Conservation (phyloP, 257 asterid genomes). For the Cynanchum wilfordii region DNA sequence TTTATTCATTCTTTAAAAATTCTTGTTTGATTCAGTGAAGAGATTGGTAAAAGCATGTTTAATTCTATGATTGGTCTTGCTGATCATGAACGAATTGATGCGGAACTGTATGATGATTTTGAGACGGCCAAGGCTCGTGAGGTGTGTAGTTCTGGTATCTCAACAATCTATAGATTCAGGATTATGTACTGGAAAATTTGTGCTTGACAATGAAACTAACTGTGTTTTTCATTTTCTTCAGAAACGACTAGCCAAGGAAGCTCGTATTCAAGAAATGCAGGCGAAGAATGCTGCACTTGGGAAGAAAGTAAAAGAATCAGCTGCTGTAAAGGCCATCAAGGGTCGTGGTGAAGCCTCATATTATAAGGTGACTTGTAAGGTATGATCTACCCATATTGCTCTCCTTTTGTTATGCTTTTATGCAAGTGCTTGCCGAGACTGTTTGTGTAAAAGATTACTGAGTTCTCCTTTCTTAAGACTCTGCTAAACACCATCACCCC, state of each 20-base stretch:
- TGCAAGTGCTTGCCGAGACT: background rate
- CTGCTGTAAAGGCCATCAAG: constrained; percentile 45
- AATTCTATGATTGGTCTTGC: constrained; percentile 85
- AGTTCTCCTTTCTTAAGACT: background rate
- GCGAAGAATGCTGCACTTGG: constrained; percentile 77
- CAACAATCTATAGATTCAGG: background rate
- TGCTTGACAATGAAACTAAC: background rate
- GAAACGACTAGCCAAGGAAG: constrained; percentile 95
- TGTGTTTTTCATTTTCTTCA: constrained; percentile 19
- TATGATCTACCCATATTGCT: constrained; percentile 15
- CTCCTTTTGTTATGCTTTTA: constrained; percentile 6
- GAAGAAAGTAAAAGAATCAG: constrained; percentile 60
- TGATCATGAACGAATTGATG: constrained; percentile 71
- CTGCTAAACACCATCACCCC: constrained; percentile 4
- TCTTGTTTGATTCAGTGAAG: constrained; percentile 48
- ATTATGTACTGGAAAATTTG: background rate
- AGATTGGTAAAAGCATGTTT: constrained; percentile 60
- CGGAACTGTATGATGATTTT: constrained; percentile 75
- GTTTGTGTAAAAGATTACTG: background rate
- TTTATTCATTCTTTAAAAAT: background rate
- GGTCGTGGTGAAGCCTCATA: constrained; percentile 81
- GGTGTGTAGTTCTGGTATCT: constrained; percentile 25
- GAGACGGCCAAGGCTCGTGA: constrained; percentile 84
- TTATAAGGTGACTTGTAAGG: constrained; percentile 80
- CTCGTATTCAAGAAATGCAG: constrained; percentile 67